Conservation (phyloP, 805 yeast species). For the Pichia occidentalis region DNA sequence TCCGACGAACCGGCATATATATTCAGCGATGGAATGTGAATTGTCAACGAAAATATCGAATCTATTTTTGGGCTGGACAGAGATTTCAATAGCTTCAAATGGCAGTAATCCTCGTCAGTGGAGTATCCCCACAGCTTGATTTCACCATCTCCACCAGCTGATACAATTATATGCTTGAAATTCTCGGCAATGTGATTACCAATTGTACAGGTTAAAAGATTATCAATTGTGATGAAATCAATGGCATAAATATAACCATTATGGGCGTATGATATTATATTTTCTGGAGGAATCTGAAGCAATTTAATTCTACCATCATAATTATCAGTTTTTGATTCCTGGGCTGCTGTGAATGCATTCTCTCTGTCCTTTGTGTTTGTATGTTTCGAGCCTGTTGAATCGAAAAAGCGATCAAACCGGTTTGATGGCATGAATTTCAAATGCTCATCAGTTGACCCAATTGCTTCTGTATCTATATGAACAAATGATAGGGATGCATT, state of each 20-base stretch:
- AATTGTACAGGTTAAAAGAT: slow-evolving; percentile 18
- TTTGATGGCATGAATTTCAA: slow-evolving; percentile 48
- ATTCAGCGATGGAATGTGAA: slow-evolving; percentile 46
- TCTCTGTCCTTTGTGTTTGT: slow-evolving; percentile 3
- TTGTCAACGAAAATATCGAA: slow-evolving; percentile 63
- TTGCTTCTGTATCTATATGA: slow-evolving; percentile 28
- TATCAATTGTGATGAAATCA: slow-evolving; percentile 28
- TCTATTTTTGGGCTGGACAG: slow-evolving; percentile 51
- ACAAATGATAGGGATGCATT: slow-evolving; percentile 84
- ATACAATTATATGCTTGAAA: slow-evolving; percentile 38
- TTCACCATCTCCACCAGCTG: slow-evolving; percentile 90
- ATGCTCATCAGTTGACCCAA: slow-evolving; percentile 20
- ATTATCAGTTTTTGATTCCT: slow-evolving; percentile 11
- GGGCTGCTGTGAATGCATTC: neutral
- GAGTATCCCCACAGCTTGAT: slow-evolving; percentile 70
- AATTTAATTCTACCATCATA: slow-evolving; percentile 30
- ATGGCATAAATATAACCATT: slow-evolving; percentile 82
- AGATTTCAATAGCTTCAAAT: slow-evolving; percentile 27
- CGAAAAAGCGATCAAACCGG: slow-evolving; percentile 80
- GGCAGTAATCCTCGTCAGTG: slow-evolving; percentile 10
- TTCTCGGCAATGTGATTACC: slow-evolving; percentile 24
- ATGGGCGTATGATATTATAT: slow-evolving; percentile 78
- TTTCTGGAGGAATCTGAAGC: slow-evolving; percentile 60
- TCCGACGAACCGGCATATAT: slow-evolving; percentile 76
- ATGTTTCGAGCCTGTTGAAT: slow-evolving; percentile 57